Conservation (phyloP, 192 early-diverging fungal genomes). For the Coemansia sp. region DNA sequence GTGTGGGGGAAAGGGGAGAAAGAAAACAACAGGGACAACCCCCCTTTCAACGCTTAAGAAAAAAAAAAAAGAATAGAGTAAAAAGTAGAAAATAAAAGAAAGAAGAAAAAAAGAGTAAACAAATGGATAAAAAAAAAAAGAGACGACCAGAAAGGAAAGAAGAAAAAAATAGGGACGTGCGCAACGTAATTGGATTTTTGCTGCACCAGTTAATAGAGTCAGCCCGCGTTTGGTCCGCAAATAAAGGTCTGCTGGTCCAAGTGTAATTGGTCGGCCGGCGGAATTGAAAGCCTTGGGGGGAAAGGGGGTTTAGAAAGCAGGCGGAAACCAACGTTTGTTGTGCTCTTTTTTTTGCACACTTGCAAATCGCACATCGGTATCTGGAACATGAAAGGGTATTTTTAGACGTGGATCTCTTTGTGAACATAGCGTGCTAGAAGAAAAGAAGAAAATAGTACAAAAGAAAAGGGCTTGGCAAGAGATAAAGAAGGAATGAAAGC, state of each 20-base stretch:
- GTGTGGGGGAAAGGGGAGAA: not conserved
- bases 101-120: not conserved
- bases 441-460: not conserved
- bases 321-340: not conserved
- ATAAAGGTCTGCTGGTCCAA: constrained; percentile 4
- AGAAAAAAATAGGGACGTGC: not conserved
- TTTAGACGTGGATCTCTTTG: not conserved
- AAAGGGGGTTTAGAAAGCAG: not conserved
- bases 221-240: not conserved
- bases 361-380: not conserved
- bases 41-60: not conserved
- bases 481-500: not conserved
- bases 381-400: not conserved
- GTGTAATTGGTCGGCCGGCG: not conserved
- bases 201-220: not conserved
- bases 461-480: not conserved
- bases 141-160: constrained; percentile 3
- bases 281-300: not conserved
- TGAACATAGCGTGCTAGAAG: not conserved
- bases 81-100: not conserved
- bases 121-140: not conserved
- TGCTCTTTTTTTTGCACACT: not conserved
- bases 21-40: not conserved
- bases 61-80: not conserved
- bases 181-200: not conserved